Evolutionary conservation across 2,329 filamentous ascomycete genomes (phyloP), one percentile per base, ranked within the genome.

Genomic region (Colletotrichum tofieldiae): DNA sequence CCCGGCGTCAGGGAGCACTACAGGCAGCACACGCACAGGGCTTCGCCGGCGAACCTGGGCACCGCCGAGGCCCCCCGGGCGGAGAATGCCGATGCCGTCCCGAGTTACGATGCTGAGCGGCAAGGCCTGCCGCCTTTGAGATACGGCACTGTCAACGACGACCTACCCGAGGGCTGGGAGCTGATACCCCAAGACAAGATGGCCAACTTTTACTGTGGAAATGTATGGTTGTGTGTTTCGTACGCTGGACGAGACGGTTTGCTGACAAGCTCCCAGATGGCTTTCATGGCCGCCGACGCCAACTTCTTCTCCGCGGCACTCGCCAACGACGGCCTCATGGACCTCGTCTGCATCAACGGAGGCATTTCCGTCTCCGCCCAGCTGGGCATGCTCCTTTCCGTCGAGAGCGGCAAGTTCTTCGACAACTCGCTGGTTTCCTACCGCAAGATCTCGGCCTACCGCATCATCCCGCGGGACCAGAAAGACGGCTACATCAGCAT

Each of bases 161-260:
- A 92, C 20, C 80, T 98, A 0, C 95, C 95, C 0, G 84, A 89
- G 2, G 92, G 90, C 56, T 99, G 96, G 95, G 87, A 93, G 73
- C 84, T 93, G 26, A 84, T 93, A 3, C 90, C 93, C 0, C 89
- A 93, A 74, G 91, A 96, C 74, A 94, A 92, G 39, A 85, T 99
- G 67, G 95, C 95, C 58, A 98, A 94, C 78, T 97, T 99, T 81
- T 98, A 97, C 82, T 93, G 92, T 41, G 96, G 96, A 73, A 99
- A 98, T 80, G 91, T 92, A 79, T 84, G 90, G 90, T 37, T 18
- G 43, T 35, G 26, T 35, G 23, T 43, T 16, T 12, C n/a, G 7
- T n/a, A 14, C 11, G 20, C 14, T 12, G 1, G 16, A 70, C 12
- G 37, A 26, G 35, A 39, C 7, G 32, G 9, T 23, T 23, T 45